phyloP scores from a whole-genome alignment of 352 stramenopile genomes.

The Stephanocyclus meneghinianus region DNA sequence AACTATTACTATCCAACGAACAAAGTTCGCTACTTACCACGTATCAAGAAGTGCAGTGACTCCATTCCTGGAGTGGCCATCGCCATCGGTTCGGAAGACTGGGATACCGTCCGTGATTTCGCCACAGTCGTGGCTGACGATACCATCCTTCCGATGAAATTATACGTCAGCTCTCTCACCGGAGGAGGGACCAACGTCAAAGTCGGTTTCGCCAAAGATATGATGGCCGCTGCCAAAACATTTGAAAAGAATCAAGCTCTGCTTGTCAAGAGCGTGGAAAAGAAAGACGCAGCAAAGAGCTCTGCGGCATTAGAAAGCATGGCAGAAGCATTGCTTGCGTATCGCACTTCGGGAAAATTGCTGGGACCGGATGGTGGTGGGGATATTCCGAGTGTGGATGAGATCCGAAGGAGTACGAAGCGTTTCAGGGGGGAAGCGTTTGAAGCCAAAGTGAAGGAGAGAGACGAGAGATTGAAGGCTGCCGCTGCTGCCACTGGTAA shows the following conservation, averaged over 20 bases:
- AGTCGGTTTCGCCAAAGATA: constrained; percentile 74
- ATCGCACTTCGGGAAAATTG: constrained; percentile 64
- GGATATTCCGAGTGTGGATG: constrained; percentile 81
- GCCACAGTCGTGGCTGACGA: constrained; percentile 70
- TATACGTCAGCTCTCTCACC: constrained; percentile 72
- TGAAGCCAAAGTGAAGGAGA: constrained; percentile 73
- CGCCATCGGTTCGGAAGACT: constrained; percentile 66
- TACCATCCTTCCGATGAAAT: constrained; percentile 78
- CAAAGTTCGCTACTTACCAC: constrained; percentile 76
- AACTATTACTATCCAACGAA: constrained; percentile 84
- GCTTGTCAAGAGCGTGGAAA: constrained; percentile 66
- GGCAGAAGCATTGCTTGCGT: constrained; percentile 58
- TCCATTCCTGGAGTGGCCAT: constrained; percentile 56
- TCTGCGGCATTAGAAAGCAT: constrained; percentile 67
- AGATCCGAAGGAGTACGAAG: constrained; percentile 70
- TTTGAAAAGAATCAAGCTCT: constrained; percentile 71
- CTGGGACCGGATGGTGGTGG: constrained; percentile 71
- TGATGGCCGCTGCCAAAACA: constrained; percentile 56
- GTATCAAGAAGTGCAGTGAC: constrained; percentile 78
- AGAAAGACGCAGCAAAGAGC: constrained; percentile 62
- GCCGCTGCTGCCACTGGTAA: not conserved
- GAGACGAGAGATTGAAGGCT: constrained; percentile 54
- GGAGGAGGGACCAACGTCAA: constrained; percentile 76
- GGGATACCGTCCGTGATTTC: constrained; percentile 65
- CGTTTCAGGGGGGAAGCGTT: constrained; percentile 67